Evolutionary conservation across 345 rosid genomes (phyloP), one percentile per base, ranked within the genome.

Genomic region (Cardamine resedifolia): DNA sequence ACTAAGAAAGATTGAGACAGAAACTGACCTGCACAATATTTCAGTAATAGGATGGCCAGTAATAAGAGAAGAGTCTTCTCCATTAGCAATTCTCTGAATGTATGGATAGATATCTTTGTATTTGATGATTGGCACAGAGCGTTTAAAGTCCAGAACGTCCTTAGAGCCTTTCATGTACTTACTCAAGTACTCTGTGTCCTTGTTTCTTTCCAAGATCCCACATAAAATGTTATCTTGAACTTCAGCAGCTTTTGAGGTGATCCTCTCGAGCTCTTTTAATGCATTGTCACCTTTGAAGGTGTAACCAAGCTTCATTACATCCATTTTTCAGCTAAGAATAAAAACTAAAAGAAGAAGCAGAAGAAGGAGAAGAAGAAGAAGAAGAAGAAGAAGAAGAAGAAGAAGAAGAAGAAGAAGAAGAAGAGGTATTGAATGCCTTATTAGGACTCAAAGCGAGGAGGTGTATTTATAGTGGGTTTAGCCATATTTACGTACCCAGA

Each of bases 31-130:
- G 38, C 97, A 90, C 72, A 90, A 88, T 49, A 93, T 75, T 81
- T 93, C 97, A 21, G 90, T 85, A 58, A 93, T 89, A 20, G 89
- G 88, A 34, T 88, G 81, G 16, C 85, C 78, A 38, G 96, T 87
- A 74, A 93, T 84, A 55, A 93, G 85, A 31, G 80, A 64, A 3
- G 97, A 87, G 21, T 81, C 78, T 73, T 84, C 90, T 55, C 98
- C 97, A 58, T 81, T 82, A 58, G 96, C 89, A 59, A 93, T 86
- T 84, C 96, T 79, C 68, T 90, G 86, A 49, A 93, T 89, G 55
- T 70, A 85, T 51, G 86, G 76, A 69, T 74, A 86, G 62, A 90
- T 81, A 79, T 93, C 96, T 72, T 90, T 92, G 68, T 90, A 93
- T 72, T 76, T 85, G 60, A 93, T 94, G 56, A 90, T 76, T 19